Evolutionary conservation across 805 yeast genomes (phyloP), one percentile per base, ranked within the genome.

Genomic region (Candida nitratophila): DNA sequence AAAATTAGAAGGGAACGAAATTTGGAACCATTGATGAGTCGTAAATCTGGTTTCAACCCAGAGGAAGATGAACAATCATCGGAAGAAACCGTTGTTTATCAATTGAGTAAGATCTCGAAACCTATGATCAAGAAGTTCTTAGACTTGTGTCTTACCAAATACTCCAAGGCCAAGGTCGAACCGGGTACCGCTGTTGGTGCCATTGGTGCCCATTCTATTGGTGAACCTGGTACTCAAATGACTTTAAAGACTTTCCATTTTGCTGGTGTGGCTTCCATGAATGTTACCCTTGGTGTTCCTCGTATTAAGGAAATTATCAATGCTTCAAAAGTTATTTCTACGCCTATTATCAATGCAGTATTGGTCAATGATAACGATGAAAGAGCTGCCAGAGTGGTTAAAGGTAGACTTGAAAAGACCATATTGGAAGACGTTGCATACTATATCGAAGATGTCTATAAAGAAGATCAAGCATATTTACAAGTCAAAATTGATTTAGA

Each of bases 141-240:
- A 57, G 73, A 76, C 40, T 77, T 85, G 54, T 86, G 97, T 53
- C 72, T 91, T 47, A 69, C 70, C 53, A 93, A 93, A 66, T 93
- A 93, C 59, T 79, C 79, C 44, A 75, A 83, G 52, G 96, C 99
- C 8, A 83, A 82, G 66, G 97, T 93, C 16, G 99, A 93, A 64
- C 99, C 99, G 1, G 99, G 98, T 49, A 93, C 99, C 4, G 99
- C 99, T 2, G 98, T 93, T 44, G 99, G 99, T 52, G 98, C 99
- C 22, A 90, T 93, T 67, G 99, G 98, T 54, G 99, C 99, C 0
- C 99, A 93, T 63, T 87, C 96, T 37, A 93, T 93, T 71, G 99
- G 99, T 69, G 99, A 91, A 61, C 99, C 99, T 20, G 99, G 98
- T 63, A 93, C 99, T 1, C 99, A 93, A 69, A 93, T 93, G 99